Base-by-base conservation (phyloP, 495 filamentous ascomycete species). In the Neurospora sp. region DNA sequence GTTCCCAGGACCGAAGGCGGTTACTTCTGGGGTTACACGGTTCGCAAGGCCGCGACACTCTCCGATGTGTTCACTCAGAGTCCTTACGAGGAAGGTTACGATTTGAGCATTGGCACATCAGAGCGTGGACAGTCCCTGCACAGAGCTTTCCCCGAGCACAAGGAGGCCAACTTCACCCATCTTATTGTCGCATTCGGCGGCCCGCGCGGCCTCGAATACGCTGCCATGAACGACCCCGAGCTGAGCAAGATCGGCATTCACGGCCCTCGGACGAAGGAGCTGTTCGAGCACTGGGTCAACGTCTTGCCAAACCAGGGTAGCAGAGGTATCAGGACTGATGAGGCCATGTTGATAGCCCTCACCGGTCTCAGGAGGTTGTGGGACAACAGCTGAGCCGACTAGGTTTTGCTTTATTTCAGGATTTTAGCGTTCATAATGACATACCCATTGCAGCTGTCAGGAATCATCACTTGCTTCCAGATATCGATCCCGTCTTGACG, bases 261-360 rank as follows among this genome's bases (percentile, higher is more conserved):
- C 9, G 86, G 86, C 22, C 79, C 83, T 35, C 83, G 86, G 42
- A 86, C 87, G 22, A 86, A 83, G 70, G 88, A 91, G 74, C 77
- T 93, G 71, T 95, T 95, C 78, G 92, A 95, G 79, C 81, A 87
- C 70, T 94, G 91, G 91, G 84, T 95, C 20, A 91, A 95, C 77
- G 82, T 93, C 1, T 83, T 90, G 73, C 91, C 91, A 3, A 88
- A 88, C 3, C 91, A 94, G 77, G 92, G 92, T 1, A 93, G 90
- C 76, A 83, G 92, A 74, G 92, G 89, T 2, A 93, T 94, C 71
- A 82, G 91, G 75, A 94, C 91, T 4, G 92, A 94, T 71, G 92
- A 95, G 79, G 92, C 92, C 1, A 81, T 94, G 61, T 90, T 91
- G 86, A 84, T 93, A 74, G 90, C 86, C 1, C 76, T 94, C 80